These are phyloP conservation scores for Pyricularia grisea DNA, from an alignment of 2,329 filamentous ascomycete genomes.

Conservation along the genomic window DNA sequence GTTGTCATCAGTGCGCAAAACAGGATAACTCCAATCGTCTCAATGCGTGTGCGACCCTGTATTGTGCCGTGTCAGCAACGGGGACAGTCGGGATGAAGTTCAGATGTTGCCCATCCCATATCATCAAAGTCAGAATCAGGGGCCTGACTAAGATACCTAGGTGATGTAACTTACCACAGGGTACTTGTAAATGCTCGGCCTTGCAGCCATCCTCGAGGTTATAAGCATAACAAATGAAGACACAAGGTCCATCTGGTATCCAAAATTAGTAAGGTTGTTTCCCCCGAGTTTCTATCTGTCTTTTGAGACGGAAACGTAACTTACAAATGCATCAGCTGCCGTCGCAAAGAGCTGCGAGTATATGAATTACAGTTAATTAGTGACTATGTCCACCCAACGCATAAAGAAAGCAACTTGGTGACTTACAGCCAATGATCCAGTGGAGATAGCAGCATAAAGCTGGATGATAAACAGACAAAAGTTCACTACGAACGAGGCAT, in stretches of 20 bases:
- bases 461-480: slow-evolving; percentile 48
- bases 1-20: slow-evolving; percentile 60
- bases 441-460: slow-evolving; percentile 47
- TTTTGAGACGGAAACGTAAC: slow-evolving; percentile 12
- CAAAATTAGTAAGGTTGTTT: slow-evolving; percentile 8
- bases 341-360: slow-evolving; percentile 44
- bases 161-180: slow-evolving; percentile 38
- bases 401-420: neutral
- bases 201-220: slow-evolving; percentile 48
- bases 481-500: slow-evolving; percentile 39
- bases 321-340: slow-evolving; percentile 53
- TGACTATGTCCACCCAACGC: slow-evolving; percentile 9
- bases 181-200: slow-evolving; percentile 52
- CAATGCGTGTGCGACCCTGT: slow-evolving; percentile 49
- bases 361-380: neutral
- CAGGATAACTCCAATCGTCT: slow-evolving; percentile 56
- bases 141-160: neutral
- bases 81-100: neutral
- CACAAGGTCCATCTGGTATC: slow-evolving; percentile 46
- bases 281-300: too few relatives aligned
- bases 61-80: neutral
- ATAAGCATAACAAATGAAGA: slow-evolving; percentile 54
- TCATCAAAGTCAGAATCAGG: neutral
- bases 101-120: neutral
- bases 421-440: slow-evolving; percentile 42